Evolutionary conservation across 495 filamentous ascomycete genomes (phyloP), one percentile per base, ranked within the genome.

Genomic region (Penicillium subrubescens): DNA sequence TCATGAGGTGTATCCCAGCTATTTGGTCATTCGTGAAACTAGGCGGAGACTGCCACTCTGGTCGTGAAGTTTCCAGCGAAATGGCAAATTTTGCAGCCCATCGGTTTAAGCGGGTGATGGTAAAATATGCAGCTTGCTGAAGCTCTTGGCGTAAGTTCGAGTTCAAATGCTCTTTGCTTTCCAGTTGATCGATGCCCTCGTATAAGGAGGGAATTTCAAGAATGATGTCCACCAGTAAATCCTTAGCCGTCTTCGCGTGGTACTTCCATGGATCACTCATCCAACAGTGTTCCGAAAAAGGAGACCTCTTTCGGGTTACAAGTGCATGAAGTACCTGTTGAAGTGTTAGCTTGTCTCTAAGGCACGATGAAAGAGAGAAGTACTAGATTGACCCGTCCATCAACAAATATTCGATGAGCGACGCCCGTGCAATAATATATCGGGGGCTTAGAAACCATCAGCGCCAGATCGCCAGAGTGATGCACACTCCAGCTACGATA

Each of bases 391-490:
- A 60, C 11, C 23, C 63, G 41, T 1, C 57, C 63, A 65, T 65
- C 63, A 21, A 25, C 52, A 21, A 65, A 65, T 5, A 65, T 29
- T 17, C 63, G 53, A 33, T 65, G 63, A 8, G 63, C 57, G 11
- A n/a, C 8, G 15, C 57, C 63, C 6, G 63, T 56, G 12, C 48
- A 29, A 37, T 56, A 65, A 23, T 54, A 56, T 11, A 8, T 19
- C 14, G 57, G 63, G 8, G 33, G 56, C 31, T 57, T 60, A 4
- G 63, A 65, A 14, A 60, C 19, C 5, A 55, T 43, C 5, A 65
- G 53, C 33, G 63, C 63, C 8, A 65, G 57, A 43, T 65, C 63
- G 4, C 63, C 63, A 4, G 39, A 41, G 31, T 60, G 48, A 57
- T 65, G 57, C 4, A 57, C 50, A 19, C 37, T 35, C 63, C 57